A percentile compares a stretch with the other conserved stretches of the same genome.
phyloP scores from a whole-genome alignment of 1,284 basidiomycete genomes.

The Athelia sp. region DNA sequence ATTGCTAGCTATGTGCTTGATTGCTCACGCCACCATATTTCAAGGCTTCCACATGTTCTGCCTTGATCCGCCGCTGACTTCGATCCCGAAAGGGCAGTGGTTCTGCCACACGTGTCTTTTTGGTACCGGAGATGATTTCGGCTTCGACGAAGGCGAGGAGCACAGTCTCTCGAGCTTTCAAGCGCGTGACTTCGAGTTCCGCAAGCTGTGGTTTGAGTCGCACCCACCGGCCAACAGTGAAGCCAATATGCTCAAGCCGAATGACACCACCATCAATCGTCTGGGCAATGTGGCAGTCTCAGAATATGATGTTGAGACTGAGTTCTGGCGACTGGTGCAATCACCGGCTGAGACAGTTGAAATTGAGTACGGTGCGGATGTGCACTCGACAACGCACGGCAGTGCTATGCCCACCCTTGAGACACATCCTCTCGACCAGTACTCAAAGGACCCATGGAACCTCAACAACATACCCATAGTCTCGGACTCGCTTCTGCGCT shows the following conservation, averaged over 20 bases:
- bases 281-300: slow-evolving; percentile 69
- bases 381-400: slow-evolving; percentile 96
- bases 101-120: slow-evolving; percentile 93
- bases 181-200: slow-evolving; percentile 85
- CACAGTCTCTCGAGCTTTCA: slow-evolving; percentile 93
- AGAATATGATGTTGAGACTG: slow-evolving; percentile 89
- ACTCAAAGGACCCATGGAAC: slow-evolving; percentile 95
- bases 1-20: background rate
- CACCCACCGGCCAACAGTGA: slow-evolving; percentile 52
- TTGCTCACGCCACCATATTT: slow-evolving; percentile 13
- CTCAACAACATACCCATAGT: slow-evolving; percentile 95
- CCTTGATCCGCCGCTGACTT: slow-evolving; percentile 82
- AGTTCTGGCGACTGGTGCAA: slow-evolving; percentile 97
- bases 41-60: slow-evolving; percentile 96
- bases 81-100: slow-evolving; percentile 93
- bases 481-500: slow-evolving; percentile 81
- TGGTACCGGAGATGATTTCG: slow-evolving; percentile 95
- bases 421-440: slow-evolving; percentile 83
- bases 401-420: slow-evolving; percentile 96
- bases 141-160: slow-evolving; percentile 98
- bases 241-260: slow-evolving; percentile 23
- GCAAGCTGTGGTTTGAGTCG: slow-evolving; percentile 80
- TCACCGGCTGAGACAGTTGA: slow-evolving; percentile 90
- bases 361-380: slow-evolving; percentile 98
- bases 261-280: slow-evolving; percentile 45